These are phyloP conservation scores for Rubia occidens DNA, from an alignment of 305 asterid species.

Conservation along the genomic window DNA sequence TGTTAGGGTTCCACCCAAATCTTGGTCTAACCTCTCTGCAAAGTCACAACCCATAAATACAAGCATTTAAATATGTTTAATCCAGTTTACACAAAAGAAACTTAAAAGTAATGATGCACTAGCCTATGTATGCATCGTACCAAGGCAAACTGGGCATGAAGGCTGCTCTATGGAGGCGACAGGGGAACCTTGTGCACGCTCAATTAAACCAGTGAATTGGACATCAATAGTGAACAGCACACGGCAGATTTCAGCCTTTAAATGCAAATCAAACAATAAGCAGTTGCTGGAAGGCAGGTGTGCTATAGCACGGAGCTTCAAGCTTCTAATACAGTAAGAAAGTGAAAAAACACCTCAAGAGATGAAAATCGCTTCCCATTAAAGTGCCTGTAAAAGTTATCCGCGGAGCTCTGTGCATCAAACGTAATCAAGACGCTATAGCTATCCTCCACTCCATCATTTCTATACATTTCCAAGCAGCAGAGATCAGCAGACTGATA, in stretches of 20 bases:
- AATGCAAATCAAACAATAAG: conserved; percentile 21
- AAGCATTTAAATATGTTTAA: neutral
- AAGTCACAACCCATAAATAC: conserved; percentile 8
- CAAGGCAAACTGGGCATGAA: conserved; percentile 69
- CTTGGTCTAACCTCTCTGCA: conserved; percentile 89
- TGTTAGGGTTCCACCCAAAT: conserved; percentile 74
- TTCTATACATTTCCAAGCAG: conserved; percentile 36
- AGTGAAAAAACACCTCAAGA: conserved; percentile 49
- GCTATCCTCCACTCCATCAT: conserved; percentile 69
- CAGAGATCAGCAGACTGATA: conserved; percentile 15
- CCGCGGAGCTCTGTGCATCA: conserved; percentile 65
- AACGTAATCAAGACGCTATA: conserved; percentile 73
- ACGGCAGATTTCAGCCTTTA: conserved; percentile 64
- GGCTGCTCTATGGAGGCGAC: conserved; percentile 73
- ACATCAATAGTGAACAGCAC: conserved; percentile 66
- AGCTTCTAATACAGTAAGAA: conserved; percentile 4
- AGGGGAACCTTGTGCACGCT: conserved; percentile 57
- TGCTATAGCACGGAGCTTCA: neutral
- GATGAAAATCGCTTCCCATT: conserved; percentile 66
- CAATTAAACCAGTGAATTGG: conserved; percentile 83
- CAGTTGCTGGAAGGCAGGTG: conserved; percentile 7
- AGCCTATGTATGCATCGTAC: neutral
- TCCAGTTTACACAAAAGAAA: neutral
- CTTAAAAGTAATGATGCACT: neutral
- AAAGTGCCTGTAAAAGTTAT: conserved; percentile 69